Base-by-base conservation (phyloP, 73 alveolate genomes). In the Blepharisma japonicum region DNA sequence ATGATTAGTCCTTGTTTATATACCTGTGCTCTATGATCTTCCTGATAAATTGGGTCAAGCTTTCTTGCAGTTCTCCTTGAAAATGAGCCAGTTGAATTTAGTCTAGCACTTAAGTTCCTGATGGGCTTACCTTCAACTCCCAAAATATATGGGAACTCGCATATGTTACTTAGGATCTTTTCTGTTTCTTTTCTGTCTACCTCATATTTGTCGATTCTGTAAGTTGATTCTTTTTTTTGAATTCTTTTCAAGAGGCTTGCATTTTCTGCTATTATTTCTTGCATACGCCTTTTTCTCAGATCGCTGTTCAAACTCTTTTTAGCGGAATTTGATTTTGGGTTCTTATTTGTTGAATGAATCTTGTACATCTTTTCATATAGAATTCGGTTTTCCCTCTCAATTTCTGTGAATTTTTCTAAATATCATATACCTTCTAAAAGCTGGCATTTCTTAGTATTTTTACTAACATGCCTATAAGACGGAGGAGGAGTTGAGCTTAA, bases 341-440 rank as follows among this genome's bases (percentile, higher is more conserved):
- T 66, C n/a, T 53, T 53, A 61, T 9, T 9, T 1, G 47, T 53
- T 23, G 50, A 45, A 6, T 78, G 77, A 78, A 77, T 68, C 18
- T 82, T 87, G 61, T 72, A 71, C 84, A 87, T 87, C 56, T 87
- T 87, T 21, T 83, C 83, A 20, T 82, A 70, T 0, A 87, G 76
- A 23, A 87, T 82, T 45, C 82, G 77, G 79, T 87, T 87, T 83
- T 82, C 94, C 46, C 90, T 77, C 48, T 87, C 94, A 14, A 87
- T 87, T 42, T 87, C 88, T 39, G 90, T 83, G 83, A 82, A 83
- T 18, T 85, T 56, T 14, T 81, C 93, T 89, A 32, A 32, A 32
- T 32, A 32, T 32, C 42, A 32, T 32, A 32, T 49, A 45, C 46
- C 78, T 55, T 86, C 94, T 72, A 86, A 46, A 71, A 82, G 50